Conservation (phyloP, 768 basidiomycete genomes). For the Panaeolus cyanescens region DNA sequence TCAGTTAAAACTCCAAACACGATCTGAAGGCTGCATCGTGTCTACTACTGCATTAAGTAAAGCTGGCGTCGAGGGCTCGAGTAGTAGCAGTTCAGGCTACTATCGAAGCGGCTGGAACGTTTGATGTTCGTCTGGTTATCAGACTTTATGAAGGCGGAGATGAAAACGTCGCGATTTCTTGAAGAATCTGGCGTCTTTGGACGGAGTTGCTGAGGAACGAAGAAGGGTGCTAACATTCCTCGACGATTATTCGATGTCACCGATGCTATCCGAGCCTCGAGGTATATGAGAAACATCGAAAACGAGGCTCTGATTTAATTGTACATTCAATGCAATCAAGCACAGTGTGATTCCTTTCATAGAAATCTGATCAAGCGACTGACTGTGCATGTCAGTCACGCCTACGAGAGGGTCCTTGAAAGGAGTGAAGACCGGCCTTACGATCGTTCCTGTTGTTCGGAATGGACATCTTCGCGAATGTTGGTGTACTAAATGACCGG, state of each 20-base stretch:
- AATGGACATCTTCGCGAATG: too few species aligned
- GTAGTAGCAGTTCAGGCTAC: neutral
- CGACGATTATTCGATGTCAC: too few species aligned
- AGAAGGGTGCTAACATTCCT: too few species aligned
- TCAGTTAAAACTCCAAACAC: neutral
- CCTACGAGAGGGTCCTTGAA: neutral
- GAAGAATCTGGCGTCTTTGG: neutral
- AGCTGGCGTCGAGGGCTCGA: neutral
- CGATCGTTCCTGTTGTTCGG: too few species aligned
- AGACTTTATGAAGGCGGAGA: neutral
- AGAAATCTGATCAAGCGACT: neutral
- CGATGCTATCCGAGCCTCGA: neutral
- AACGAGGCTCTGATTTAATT: neutral
- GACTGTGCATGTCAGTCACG: neutral
- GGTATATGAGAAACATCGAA: neutral
- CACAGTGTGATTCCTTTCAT: neutral
- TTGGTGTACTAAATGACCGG: too few species aligned
- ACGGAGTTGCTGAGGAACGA: neutral
- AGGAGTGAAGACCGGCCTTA: neutral
- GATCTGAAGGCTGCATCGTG: neutral
- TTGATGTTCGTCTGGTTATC: neutral
- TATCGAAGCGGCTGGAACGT: neutral
- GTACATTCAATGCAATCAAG: neutral
- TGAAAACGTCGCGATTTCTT: neutral
- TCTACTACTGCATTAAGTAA: neutral